Evolutionary conservation across 306 rosid genomes (phyloP), one percentile per base, ranked within the genome.

Genomic region (Begonia peltatifolia): DNA sequence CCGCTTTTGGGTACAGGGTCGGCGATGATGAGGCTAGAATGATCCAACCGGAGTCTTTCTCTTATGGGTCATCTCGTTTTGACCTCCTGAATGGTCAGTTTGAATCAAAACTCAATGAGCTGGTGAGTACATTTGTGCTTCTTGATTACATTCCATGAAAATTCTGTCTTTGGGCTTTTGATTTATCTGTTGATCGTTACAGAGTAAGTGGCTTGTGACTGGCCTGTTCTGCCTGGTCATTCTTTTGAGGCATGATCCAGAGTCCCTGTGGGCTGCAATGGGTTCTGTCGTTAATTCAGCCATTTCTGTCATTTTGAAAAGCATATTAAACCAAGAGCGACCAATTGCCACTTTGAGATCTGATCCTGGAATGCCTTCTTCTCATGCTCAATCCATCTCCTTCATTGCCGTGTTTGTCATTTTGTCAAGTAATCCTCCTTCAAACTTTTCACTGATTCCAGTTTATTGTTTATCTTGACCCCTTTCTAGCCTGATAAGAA

Each of bases 301-400:
- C 9, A 73, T 85, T 47, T 80, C 94, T 59, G 9, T 76, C 9
- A 23, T 11, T 9, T 85, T 90, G 18, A 90, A 90, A 68, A 60
- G 22, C 50, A 56, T 85, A 58, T 58, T 90, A 36, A 90, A 90
- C 71, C 97, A 90, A 71, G 90, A 85, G 58, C 79, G 95, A 25
- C 97, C 95, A 42, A 47, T 60, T 67, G 56, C 92, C 54, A 53
- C 72, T 22, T 9, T 70, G 57, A 79, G 74, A 80, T 71, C 94
- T 11, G 97, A 78, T 67, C 97, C 94, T 14, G 97, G 95, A 64
- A 85, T 90, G 97, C 97, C 97, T 5, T 90, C 97, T 53, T 71
- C 97, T 13, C 97, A 90, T 54, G 71, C 86, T 22, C 95, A 85
- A 55, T 78, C 82, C 57, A 78, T 90, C 62, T 90, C 79, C 87